phyloP scores from a whole-genome alignment of 2,329 filamentous ascomycete species.

The Thielaviopsis euricoi region DNA sequence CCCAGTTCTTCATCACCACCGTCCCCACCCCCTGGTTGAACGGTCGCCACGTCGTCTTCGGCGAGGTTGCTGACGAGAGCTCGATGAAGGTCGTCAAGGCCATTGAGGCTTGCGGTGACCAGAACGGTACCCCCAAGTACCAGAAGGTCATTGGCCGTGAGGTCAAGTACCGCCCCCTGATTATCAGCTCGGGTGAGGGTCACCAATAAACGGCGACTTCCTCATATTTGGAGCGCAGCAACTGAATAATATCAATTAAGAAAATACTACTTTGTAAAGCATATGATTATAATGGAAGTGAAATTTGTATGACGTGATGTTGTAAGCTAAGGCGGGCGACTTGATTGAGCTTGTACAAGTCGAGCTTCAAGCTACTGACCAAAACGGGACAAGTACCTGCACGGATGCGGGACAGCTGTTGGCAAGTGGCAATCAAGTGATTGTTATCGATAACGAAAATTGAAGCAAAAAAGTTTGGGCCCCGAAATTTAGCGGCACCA shows the following conservation, averaged over 20 bases:
- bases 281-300: too few species aligned
- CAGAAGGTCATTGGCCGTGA: slow-evolving; percentile 18
- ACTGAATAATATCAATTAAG: slow-evolving; percentile 21
- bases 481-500: not conserved
- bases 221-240: too few species aligned
- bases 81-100: slow-evolving; percentile 40
- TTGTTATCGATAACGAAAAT: slow-evolving; percentile 10
- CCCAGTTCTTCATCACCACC: slow-evolving; percentile 95
- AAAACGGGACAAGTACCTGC: not conserved
- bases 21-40: slow-evolving; percentile 77
- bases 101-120: slow-evolving; percentile 42
- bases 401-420: not conserved
- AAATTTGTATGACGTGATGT: too few species aligned
- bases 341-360: too few species aligned
- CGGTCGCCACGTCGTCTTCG: slow-evolving; percentile 73
- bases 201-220: too few species aligned
- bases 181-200: slow-evolving; percentile 32
- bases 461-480: not conserved
- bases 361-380: not conserved
- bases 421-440: not conserved
- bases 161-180: slow-evolving; percentile 30
- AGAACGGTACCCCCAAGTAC: slow-evolving; percentile 39
- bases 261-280: not conserved
- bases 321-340: too few species aligned
- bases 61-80: slow-evolving; percentile 43